Conservation (phyloP, 2,329 filamentous ascomycete genomes). For the Trichoderma pleuroti region DNA sequence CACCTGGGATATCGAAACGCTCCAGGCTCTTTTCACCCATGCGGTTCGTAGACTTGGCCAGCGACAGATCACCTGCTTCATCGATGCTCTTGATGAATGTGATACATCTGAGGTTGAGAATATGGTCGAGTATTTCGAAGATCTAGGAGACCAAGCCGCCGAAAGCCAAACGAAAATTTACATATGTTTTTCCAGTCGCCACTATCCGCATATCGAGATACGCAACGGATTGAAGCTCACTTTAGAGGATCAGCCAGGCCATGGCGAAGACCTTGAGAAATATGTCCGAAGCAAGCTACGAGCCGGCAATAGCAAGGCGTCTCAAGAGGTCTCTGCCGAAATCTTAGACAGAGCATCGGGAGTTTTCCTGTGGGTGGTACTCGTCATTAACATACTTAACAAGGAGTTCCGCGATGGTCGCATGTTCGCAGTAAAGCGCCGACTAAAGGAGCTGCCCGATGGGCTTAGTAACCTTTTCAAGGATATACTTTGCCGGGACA, state of each 20-base stretch:
- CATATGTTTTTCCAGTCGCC: background rate
- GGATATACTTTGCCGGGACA: constrained; percentile 49
- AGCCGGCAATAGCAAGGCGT: background rate
- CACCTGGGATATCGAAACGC: background rate
- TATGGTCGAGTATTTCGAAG: background rate
- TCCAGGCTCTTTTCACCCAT: background rate
- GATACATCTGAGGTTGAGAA: background rate
- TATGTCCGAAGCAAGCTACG: background rate
- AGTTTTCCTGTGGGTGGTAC: background rate
- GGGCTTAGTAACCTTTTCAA: constrained; percentile 48
- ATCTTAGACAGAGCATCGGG: background rate
- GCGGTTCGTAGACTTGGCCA: background rate
- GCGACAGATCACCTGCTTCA: background rate
- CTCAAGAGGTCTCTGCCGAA: background rate
- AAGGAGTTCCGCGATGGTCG: background rate
- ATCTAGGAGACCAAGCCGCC: background rate
- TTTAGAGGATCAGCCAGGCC: background rate
- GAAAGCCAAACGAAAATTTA: background rate
- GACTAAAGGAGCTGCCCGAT: constrained; percentile 35
- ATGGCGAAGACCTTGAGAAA: background rate
- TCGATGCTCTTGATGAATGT: background rate
- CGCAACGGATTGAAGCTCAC: background rate
- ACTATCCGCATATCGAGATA: background rate
- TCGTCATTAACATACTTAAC: background rate
- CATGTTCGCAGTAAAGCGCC: constrained; percentile 15